Base-by-base conservation (phyloP, 75 land plant species). In the Gnetum montanum region DNA sequence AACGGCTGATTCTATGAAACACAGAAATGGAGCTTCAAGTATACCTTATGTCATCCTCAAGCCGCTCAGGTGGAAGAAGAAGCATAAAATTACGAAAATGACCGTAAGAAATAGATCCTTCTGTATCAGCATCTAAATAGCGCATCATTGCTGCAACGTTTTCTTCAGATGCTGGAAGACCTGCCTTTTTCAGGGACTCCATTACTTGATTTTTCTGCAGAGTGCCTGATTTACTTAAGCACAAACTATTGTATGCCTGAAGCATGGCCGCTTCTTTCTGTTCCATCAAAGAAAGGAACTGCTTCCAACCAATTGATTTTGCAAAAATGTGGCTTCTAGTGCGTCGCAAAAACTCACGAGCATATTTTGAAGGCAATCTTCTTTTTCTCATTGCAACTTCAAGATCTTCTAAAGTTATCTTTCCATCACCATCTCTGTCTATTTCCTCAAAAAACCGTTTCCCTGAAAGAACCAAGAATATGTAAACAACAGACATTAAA, bases 81-180 rank as follows among this genome's bases (percentile, higher is more conserved):
- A 91, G 75, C 97, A 91, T 82, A 40, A 91, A 87, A 60, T 83
- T 91, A n/a, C 93, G 79, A 51, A 91, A 91, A 60, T 87, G 97
- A 12, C 88, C 81, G 73, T 91, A 91, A 12, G 97, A 83, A 58
- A 91, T 78, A 34, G 85, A 80, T 25, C 74, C 93, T 61, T 75
- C 79, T 15, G 75, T 59, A 61, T 86, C 85, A 49, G 79, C 76
- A 71, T 83, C 72, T 35, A 91, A 61, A 78, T 68, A 83, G 4
- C 88, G 80, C 85, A 91, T 80, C 97, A 91, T 91, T 35, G 97
- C 93, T 45, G 73, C 80, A 58, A 81, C 97, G 68, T 87, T 91
- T 13, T 80, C 93, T 50, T 91, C 97, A 67, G 73, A 87, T 1
- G 97, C 93, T 23, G 97, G 97, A 62, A 91, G 85, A 20, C 93